Evolutionary conservation across 352 stramenopile genomes (phyloP), one percentile per base, ranked within the genome.

Genomic region (Pythium guiyangense): DNA sequence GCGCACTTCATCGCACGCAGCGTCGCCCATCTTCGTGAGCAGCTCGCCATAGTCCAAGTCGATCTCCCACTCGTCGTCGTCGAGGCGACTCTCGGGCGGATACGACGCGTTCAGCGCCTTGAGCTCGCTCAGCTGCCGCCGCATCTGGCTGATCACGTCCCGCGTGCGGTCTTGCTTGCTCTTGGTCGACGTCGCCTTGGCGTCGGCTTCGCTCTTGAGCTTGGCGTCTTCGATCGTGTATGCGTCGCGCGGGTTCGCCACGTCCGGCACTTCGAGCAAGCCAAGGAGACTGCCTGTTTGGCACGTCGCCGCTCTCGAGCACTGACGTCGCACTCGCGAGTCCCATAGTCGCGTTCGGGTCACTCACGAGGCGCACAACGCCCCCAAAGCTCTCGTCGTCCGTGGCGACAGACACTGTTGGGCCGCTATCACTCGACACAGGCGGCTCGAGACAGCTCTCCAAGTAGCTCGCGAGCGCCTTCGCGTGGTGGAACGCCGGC

Each of bases 191-290:
- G 67, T 81, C 1, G 67, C 74, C 12, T 72, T 70, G 5, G 81
- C 81, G 54, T 98, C 88, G 5, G 88, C 85, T 53, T 98, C 91
- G 43, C 82, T 94, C 61, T 97, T 93, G 9, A 94, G 70, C 55
- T 96, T 96, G 43, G 84, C 88, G 20, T 97, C 88, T 66, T 98
- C 84, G 55, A 98, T 97, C 43, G 85, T 97, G 69, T 97, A 98
- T 11, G 84, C 84, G 29, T 83, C 73, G 18, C 65, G 61, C 3
- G 79, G 69, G 58, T 92, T 88, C 12, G 60, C 50, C n/a, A 97
- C 63, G 44, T 97, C 90, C 1, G 74, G 54, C 26, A 78, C 75
- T 51, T 93, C 77, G 3, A 86, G 49, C 25, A 84, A 42, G 9
- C 54, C 56, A 52, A 45, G 62, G 49, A 50, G 27, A 69, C 53